Percentiles rank a stretch among this genome's conserved stretches.
These are phyloP conservation scores for Globisporangium splendens DNA, from an alignment of 352 stramenopile species.

Conservation along the genomic window DNA sequence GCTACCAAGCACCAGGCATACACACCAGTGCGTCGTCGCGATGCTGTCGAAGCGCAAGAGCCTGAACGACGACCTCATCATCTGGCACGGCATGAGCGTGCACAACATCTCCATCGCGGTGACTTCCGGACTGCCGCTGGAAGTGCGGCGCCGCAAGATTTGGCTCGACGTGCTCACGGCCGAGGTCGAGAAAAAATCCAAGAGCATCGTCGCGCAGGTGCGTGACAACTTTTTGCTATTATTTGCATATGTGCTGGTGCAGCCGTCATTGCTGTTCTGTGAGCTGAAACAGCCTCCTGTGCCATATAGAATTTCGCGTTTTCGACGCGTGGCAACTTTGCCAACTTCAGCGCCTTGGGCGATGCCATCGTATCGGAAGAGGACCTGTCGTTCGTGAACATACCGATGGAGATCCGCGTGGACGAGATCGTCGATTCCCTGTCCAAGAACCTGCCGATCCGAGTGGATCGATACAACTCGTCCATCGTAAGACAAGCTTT, in stretches of 20 bases:
- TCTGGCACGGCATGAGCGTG: conserved; percentile 47
- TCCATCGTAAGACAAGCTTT: neutral
- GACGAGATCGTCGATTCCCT: conserved; percentile 28
- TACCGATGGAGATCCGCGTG: conserved; percentile 20
- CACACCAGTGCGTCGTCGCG: neutral
- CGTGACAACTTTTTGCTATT: neutral
- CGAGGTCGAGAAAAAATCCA: conserved; percentile 46
- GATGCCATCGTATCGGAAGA: conserved; percentile 14
- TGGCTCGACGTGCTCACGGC: conserved; percentile 48
- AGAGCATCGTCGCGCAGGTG: conserved; percentile 41
- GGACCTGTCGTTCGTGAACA: conserved; percentile 17
- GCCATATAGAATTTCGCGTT: conserved; percentile 36
- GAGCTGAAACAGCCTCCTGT: neutral
- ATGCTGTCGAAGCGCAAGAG: conserved; percentile 50
- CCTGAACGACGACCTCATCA: conserved; percentile 51
- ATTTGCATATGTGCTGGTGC: too few relatives aligned
- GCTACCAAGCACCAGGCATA: too few relatives aligned
- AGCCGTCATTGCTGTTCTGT: neutral
- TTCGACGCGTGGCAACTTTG: conserved; percentile 20
- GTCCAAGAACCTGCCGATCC: conserved; percentile 25
- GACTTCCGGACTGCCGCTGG: conserved; percentile 28
- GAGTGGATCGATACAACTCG: conserved; percentile 31
- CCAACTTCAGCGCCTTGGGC: conserved; percentile 6
- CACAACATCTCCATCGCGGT: conserved; percentile 47
- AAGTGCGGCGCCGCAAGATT: conserved; percentile 35